Evolutionary conservation across 805 yeast genomes (phyloP), one percentile per base, ranked within the genome.

Genomic region (Blastobotrys mokoenaii): DNA sequence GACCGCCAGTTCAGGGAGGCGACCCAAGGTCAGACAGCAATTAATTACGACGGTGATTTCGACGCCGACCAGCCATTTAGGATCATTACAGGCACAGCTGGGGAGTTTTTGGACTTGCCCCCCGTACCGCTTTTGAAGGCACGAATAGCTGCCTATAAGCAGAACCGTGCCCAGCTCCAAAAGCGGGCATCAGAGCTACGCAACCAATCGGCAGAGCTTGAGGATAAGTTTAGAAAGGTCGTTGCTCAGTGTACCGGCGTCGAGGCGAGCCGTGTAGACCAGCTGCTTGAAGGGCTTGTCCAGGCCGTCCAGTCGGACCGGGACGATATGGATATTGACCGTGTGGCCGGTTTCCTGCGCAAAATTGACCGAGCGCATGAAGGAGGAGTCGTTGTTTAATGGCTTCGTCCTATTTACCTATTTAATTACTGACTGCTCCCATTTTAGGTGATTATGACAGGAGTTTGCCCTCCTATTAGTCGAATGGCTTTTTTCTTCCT

Each of bases 1-100:
- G 80, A 81, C 48, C 64, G 65, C 16, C 68, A 71, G 46, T 83
- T 82, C 62, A 48, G 48, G 16, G 55, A 57, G 18, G 53, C 52
- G 38, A 40, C 65, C 60, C 43, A 22, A 8, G 27, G 27, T 8
- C 27, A 22, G 27, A 4, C 27, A 5, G 27, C 27, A 8, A 16
- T 68, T 64, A 10, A 41, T 22, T 51, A 63, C 49, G 74, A 74
- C 18, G 81, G 79, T 20, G 79, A 73, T 46, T 82, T 79, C 55
- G 90, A 84, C 62, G 90, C 95, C 0, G 97, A 89, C 64, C 90
- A 85, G 58, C 96, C 96, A n/a, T 90, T 86, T 63, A 73, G 83
- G 41, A 74, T 86, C 9, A 8, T 22, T 22, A 22, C 27, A 5
- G 27, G 27, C 4, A 22, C 27, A 8, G 70, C 74, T 57, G 33